Evolutionary conservation across 805 yeast genomes (phyloP).

Genomic region (Nakazawaea ishiwadae): DNA sequence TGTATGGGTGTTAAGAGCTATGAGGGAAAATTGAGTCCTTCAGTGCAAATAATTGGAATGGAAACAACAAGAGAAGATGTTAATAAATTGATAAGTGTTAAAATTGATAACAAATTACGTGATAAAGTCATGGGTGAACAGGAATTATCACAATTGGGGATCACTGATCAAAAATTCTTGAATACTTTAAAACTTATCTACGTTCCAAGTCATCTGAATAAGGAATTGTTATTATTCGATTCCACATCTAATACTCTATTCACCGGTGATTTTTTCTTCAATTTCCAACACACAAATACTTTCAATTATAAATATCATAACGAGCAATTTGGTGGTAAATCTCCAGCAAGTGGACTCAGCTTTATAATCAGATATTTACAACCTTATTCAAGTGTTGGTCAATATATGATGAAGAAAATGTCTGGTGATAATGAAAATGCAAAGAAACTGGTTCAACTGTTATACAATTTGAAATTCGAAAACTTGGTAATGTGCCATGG

Average conservation of each 20-base stretch:
- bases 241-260: slow-evolving; percentile 41
- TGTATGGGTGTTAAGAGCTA: slow-evolving; percentile 57
- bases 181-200: slow-evolving; percentile 49
- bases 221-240: slow-evolving; percentile 52
- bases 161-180: slow-evolving; percentile 27
- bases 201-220: slow-evolving; percentile 52
- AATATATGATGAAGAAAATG: slow-evolving; percentile 20
- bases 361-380: slow-evolving; percentile 35
- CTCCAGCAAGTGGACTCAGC: slow-evolving; percentile 41
- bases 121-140: slow-evolving; percentile 27
- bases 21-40: slow-evolving; percentile 41
- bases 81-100: slow-evolving; percentile 33
- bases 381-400: slow-evolving; percentile 35
- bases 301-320: slow-evolving; percentile 24
- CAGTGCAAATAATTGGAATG: slow-evolving; percentile 49
- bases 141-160: slow-evolving; percentile 27
- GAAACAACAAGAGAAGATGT: slow-evolving; percentile 34
- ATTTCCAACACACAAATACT: slow-evolving; percentile 40
- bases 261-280: slow-evolving; percentile 60
- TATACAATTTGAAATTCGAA: slow-evolving; percentile 40
- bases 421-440: slow-evolving; percentile 19
- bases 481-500: slow-evolving; percentile 60
- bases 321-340: slow-evolving; percentile 38
- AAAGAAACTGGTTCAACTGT: slow-evolving; percentile 23
- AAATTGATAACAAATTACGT: slow-evolving; percentile 29